These are phyloP conservation scores for Aspergillus floridensis DNA, from an alignment of 2,329 filamentous ascomycete species.

Conservation along the genomic window DNA sequence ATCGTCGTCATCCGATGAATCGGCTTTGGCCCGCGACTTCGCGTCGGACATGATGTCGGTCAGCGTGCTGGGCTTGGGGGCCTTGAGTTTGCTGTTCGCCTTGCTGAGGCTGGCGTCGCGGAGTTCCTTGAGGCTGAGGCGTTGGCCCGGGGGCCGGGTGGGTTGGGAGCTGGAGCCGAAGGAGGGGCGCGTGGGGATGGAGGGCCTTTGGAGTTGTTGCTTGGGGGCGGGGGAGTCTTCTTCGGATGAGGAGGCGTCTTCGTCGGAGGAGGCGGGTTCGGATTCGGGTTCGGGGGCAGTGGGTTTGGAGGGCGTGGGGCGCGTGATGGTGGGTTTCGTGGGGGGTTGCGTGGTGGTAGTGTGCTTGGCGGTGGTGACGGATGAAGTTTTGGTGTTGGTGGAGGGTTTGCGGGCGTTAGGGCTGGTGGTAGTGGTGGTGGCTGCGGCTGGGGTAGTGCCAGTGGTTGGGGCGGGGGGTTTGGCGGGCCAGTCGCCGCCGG, in stretches of 20 bases:
- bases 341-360: not conserved
- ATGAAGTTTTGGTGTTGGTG: not conserved
- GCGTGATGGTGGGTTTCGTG: not conserved
- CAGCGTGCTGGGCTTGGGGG: not conserved
- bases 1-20: not conserved
- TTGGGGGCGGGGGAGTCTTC: not conserved
- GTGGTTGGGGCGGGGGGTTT: not conserved
- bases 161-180: not conserved
- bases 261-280: not conserved
- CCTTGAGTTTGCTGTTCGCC: not conserved
- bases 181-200: not conserved
- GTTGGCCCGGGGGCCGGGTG: not conserved
- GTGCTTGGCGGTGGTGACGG: not conserved
- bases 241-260: not conserved
- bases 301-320: not conserved
- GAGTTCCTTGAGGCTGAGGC: not conserved
- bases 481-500: not conserved
- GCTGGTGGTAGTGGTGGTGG: not conserved
- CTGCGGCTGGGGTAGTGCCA: not conserved
- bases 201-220: not conserved
- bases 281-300: not conserved
- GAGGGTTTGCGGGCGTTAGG: not conserved
- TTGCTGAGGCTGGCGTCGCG: not conserved
- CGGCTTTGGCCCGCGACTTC: not conserved
- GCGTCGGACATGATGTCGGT: not conserved